A percentile compares a stretch with the other conserved stretches of the same genome.
Evolutionary conservation across 2,329 filamentous ascomycete species (phyloP).

Genomic region (Beauveria sp.): DNA sequence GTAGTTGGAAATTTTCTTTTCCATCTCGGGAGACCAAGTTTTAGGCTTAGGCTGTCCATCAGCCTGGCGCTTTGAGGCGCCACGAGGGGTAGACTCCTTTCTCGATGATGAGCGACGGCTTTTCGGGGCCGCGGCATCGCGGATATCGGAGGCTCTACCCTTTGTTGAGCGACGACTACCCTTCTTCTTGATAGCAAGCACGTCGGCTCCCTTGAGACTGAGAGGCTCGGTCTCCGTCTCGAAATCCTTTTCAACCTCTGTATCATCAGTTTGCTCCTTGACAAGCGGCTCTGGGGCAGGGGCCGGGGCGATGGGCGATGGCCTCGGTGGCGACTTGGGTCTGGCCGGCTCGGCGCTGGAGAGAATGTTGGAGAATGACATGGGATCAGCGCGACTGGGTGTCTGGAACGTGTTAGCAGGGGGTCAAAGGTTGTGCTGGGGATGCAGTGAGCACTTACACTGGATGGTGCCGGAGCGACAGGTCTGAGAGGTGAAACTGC

Average conservation of each 20-base stretch:
- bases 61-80: conserved; percentile 49
- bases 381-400: conserved; percentile 72
- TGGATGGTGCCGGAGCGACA: conserved; percentile 26
- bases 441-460: conserved; percentile 22
- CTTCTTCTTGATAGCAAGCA: conserved; percentile 20
- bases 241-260: conserved; percentile 23
- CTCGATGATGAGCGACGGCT: conserved; percentile 44
- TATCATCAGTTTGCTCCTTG: conserved; percentile 16
- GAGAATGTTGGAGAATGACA: conserved; percentile 94
- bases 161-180: conserved; percentile 33
- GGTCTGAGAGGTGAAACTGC: conserved; percentile 33
- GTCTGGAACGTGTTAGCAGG: conserved; percentile 40
- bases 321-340: conserved; percentile 36
- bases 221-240: conserved; percentile 27
- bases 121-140: conserved; percentile 42
- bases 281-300: conserved; percentile 16
- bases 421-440: not conserved
- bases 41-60: conserved; percentile 59
- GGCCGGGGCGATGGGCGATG: conserved; percentile 26
- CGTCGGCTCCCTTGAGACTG: conserved; percentile 7
- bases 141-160: conserved; percentile 44
- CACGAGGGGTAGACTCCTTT: conserved; percentile 39
- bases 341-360: conserved; percentile 66
- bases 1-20: conserved; percentile 31
- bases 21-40: conserved; percentile 48